Conservation (phyloP, 345 rosid species). For the Bretschneidera sinensis region DNA sequence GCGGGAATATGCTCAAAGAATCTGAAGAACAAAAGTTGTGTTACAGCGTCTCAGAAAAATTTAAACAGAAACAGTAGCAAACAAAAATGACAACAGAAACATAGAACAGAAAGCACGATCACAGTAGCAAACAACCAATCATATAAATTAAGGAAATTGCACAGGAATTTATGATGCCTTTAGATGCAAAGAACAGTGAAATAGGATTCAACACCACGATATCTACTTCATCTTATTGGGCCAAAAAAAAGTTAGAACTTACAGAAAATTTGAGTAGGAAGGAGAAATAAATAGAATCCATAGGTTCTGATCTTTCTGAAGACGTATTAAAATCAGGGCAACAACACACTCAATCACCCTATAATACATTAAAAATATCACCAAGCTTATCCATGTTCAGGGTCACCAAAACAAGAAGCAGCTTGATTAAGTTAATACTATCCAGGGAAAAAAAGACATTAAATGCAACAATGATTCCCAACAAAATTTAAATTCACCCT, state of each 20-base stretch:
- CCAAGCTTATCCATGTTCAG: not conserved
- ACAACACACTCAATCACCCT: too few species aligned
- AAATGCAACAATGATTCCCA: not conserved
- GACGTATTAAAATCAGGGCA: too few species aligned
- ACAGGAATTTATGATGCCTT: not conserved
- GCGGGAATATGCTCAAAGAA: conserved; percentile 70
- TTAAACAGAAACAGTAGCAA: not conserved
- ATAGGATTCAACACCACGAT: too few species aligned
- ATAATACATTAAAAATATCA: too few species aligned
- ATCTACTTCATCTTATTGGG: too few species aligned
- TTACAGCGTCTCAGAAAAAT: conserved; percentile 9
- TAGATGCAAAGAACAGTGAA: too few species aligned
- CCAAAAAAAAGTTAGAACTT: too few species aligned
- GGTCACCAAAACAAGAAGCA: not conserved
- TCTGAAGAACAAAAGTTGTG: conserved; percentile 38
- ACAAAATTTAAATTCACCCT: not conserved
- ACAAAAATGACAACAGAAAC: not conserved
- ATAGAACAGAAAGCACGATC: too few species aligned
- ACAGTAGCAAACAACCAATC: not conserved
- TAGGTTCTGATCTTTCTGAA: too few species aligned
- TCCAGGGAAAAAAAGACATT: not conserved
- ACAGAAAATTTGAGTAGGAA: too few species aligned
- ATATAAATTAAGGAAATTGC: not conserved
- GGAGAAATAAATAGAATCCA: too few species aligned
- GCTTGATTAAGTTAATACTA: not conserved